Percentiles rank a stretch among this genome's conserved stretches.
phyloP scores from a whole-genome alignment of 2,329 filamentous ascomycete species.

The Fusarium robinianum region DNA sequence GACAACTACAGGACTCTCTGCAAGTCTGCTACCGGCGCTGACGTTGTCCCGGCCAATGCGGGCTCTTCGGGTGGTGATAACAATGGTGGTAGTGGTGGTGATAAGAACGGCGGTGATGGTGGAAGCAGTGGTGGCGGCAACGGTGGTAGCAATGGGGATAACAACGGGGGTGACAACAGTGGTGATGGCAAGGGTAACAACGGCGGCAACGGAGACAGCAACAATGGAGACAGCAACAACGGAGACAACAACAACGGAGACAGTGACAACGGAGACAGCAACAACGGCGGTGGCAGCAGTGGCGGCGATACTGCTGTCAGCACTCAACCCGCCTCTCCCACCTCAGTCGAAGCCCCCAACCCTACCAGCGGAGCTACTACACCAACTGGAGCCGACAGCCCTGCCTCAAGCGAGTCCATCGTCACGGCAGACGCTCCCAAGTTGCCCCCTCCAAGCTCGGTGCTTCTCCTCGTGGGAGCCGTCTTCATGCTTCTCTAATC shows the following conservation, averaged over 20 bases:
- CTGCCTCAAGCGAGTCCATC: constrained; percentile 21
- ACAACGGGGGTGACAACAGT: neutral
- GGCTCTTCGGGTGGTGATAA: constrained; percentile 20
- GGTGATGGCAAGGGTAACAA: constrained; percentile 16
- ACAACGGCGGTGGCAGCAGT: constrained; percentile 8
- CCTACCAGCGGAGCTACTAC: constrained; percentile 28
- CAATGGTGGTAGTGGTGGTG: constrained; percentile 19
- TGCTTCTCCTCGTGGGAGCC: constrained; percentile 50
- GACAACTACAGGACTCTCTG: constrained; percentile 52
- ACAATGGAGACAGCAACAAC: constrained; percentile 2
- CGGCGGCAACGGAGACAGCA: constrained; percentile 14
- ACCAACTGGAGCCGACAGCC: constrained; percentile 27
- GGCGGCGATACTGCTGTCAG: no score
- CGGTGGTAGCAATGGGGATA: constrained; percentile 21
- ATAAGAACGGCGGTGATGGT: constrained; percentile 29
- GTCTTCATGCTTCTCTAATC: constrained; percentile 50
- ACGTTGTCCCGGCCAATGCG: constrained; percentile 31
- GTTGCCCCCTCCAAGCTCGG: constrained; percentile 47
- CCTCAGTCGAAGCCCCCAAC: constrained; percentile 21
- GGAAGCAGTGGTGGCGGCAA: constrained; percentile 5
- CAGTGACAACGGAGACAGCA: constrained; percentile 3
- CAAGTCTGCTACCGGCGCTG: constrained; percentile 36
- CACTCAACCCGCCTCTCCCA: constrained; percentile 8
- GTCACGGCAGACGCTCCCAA: constrained; percentile 34
- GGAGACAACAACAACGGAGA: constrained; percentile 17